A percentile compares a stretch with the other conserved stretches of the same genome.
Conservation (phyloP, 176 grass and related monocot species). For the Bolboschoenus planiculmis region DNA sequence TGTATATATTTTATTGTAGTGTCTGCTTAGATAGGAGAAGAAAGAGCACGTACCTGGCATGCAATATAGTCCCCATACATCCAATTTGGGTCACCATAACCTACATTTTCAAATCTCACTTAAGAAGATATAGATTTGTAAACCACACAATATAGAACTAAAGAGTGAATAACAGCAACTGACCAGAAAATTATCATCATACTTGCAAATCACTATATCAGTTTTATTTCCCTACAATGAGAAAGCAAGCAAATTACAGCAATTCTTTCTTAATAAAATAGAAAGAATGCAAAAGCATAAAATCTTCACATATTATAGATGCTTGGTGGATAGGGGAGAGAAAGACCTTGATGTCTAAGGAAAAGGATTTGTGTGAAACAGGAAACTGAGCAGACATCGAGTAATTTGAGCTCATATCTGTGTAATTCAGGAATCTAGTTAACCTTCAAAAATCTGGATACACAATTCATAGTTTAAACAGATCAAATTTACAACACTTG, state of each 20-base stretch:
- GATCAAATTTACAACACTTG: not conserved
- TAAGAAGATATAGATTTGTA: not conserved
- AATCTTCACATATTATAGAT: not conserved
- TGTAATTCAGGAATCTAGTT: not conserved
- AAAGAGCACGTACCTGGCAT: constrained; percentile 46
- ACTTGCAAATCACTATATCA: constrained; percentile 66
- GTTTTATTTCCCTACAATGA: constrained; percentile 69
- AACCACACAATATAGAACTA: not conserved
- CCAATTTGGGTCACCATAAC: constrained; percentile 93
- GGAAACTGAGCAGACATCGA: constrained; percentile 30
- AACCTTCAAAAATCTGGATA: not conserved
- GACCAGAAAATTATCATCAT: constrained; percentile 75
- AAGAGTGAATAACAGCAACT: constrained; percentile 19
- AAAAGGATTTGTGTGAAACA: constrained; percentile 44
- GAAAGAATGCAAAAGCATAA: not conserved
- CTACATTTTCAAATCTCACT: constrained; percentile 32
- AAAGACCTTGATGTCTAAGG: constrained; percentile 68
- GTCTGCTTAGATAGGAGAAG: not conserved
- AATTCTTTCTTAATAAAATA: not conserved
- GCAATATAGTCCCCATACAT: constrained; percentile 80
- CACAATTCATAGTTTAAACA: not conserved
- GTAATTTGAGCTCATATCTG: constrained; percentile 27
- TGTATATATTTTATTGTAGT: not conserved
- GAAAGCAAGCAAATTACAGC: constrained; percentile 2
- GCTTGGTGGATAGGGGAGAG: not conserved